Conservation (phyloP, 305 asterid genomes). For the Stenogyne calaminthoides region DNA sequence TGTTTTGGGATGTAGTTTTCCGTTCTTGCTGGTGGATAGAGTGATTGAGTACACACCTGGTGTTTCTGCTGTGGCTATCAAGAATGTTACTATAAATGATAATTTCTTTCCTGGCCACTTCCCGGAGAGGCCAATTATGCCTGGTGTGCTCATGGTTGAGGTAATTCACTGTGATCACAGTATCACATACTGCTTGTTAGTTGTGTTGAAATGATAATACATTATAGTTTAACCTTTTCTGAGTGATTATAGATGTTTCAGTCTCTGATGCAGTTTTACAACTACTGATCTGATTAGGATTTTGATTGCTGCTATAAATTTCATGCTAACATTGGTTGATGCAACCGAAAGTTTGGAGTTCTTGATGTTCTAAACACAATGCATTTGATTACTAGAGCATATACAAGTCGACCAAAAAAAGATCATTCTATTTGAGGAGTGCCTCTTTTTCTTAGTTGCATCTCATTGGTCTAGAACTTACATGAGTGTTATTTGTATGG, state of each 20-base stretch:
- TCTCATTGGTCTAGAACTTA: background rate
- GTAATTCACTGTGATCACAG: slow-evolving; percentile 32
- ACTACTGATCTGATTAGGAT: background rate
- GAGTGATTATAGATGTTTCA: slow-evolving; percentile 10
- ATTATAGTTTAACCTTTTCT: background rate
- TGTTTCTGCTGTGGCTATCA: slow-evolving; percentile 84
- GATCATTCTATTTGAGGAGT: background rate
- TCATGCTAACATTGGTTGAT: background rate
- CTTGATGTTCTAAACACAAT: background rate
- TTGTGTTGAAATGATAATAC: background rate
- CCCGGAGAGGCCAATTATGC: slow-evolving; percentile 94
- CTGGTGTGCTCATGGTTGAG: slow-evolving; percentile 97
- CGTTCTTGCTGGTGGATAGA: slow-evolving; percentile 89
- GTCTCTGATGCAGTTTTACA: background rate
- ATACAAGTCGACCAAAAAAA: background rate
- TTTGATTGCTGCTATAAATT: background rate
- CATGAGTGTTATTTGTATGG: background rate
- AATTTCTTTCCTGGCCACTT: slow-evolving; percentile 91
- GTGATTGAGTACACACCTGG: slow-evolving; percentile 83
- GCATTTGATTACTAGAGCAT: background rate
- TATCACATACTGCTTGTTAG: background rate
- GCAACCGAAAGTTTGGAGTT: background rate
- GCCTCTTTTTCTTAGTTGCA: background rate
- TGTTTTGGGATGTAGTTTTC: slow-evolving; percentile 54
- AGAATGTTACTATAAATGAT: slow-evolving; percentile 89